Conservation (phyloP, 164 flowering plant genomes). For the Magnolia sinica region DNA sequence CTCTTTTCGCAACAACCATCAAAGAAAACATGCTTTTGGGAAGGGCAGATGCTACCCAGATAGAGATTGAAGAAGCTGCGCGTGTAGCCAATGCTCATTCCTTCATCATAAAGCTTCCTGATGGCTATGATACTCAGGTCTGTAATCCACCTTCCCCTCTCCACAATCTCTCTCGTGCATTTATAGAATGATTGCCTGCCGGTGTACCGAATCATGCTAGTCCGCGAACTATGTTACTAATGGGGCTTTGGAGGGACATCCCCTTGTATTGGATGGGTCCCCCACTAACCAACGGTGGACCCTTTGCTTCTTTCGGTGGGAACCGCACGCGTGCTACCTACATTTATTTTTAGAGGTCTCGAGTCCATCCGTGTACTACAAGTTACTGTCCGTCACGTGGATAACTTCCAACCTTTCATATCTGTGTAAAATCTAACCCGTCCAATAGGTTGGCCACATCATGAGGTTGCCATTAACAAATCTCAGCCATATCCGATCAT, state of each 20-base stretch:
- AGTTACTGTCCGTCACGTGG: too few relatives aligned
- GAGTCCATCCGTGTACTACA: too few relatives aligned
- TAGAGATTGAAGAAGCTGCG: slow-evolving; percentile 93
- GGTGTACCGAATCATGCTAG: neutral
- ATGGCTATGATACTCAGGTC: slow-evolving; percentile 93
- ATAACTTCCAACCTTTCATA: too few relatives aligned
- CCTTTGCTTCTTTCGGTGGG: neutral
- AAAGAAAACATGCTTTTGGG: slow-evolving; percentile 89
- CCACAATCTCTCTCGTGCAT: neutral
- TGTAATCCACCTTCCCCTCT: neutral
- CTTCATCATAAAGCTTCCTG: slow-evolving; percentile 80
- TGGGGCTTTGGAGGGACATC: neutral
- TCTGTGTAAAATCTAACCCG: too few relatives aligned
- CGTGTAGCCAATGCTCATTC: slow-evolving; percentile 97
- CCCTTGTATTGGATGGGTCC: neutral
- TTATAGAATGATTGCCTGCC: neutral
- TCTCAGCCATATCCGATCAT: too few relatives aligned
- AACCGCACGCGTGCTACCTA: neutral
- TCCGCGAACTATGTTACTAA: neutral
- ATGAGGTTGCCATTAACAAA: too few relatives aligned
- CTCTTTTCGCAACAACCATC: slow-evolving; percentile 88
- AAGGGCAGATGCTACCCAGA: slow-evolving; percentile 71
- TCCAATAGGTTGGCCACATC: too few relatives aligned
- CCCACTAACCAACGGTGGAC: neutral
- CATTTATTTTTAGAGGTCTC: neutral